phyloP scores from a whole-genome alignment of 805 yeast species.

The Starmerella stigmatis region DNA sequence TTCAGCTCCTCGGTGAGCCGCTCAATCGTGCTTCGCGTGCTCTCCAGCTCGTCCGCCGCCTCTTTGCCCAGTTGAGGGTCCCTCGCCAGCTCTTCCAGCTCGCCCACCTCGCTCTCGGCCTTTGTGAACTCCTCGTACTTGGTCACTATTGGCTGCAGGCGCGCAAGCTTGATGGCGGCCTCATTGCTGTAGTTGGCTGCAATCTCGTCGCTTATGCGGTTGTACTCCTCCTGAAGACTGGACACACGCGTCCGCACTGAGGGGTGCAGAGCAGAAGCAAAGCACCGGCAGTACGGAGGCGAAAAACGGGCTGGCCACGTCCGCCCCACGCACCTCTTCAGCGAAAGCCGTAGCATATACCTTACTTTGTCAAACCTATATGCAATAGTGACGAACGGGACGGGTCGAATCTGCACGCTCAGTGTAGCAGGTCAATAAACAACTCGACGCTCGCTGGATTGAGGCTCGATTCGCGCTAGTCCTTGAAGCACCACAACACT shows the following conservation, averaged over 20 bases:
- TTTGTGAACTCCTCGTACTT: conserved; percentile 34
- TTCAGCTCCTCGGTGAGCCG: conserved; percentile 41
- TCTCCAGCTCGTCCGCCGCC: conserved; percentile 51
- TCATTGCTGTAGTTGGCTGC: conserved; percentile 32
- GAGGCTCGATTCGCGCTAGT: not conserved
- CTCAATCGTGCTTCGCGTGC: conserved; percentile 38
- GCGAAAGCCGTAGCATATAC: no score
- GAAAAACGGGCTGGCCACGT: not conserved
- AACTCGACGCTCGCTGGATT: no score
- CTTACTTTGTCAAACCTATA: no score
- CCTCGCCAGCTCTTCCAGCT: conserved; percentile 37
- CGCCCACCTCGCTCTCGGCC: conserved; percentile 29
- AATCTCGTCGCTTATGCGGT: conserved; percentile 35
- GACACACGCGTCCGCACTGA: conserved; percentile 41
- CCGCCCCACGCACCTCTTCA: no score
- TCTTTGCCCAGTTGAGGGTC: conserved; percentile 46
- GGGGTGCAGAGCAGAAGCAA: conserved; percentile 38
- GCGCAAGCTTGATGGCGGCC: conserved; percentile 41
- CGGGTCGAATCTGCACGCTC: no score
- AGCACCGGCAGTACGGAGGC: not conserved
- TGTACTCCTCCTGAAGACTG: conserved; percentile 35
- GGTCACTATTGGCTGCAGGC: conserved; percentile 38
- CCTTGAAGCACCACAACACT: not conserved
- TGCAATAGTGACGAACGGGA: no score
- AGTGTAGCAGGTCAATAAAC: no score